A percentile compares a stretch with the other conserved stretches of the same genome.
phyloP scores from a whole-genome alignment of 306 rosid species.

The Quercus bicolor region DNA sequence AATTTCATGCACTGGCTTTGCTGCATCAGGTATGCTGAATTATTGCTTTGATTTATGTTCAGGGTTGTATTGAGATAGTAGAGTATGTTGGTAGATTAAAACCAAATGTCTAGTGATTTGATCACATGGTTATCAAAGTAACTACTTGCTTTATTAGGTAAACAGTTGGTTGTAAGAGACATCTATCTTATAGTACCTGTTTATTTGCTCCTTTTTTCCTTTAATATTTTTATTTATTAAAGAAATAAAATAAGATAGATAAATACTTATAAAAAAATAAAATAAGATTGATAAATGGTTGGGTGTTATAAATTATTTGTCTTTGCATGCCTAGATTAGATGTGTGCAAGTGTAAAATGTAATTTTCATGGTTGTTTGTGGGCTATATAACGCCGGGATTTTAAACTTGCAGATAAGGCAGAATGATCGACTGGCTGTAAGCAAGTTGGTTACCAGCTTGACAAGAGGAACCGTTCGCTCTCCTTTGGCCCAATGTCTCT shows the following conservation, averaged over 20 bases:
- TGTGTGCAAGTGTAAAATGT: not conserved
- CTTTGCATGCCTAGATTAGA: not conserved
- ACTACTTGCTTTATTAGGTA: not conserved
- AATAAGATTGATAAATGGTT: not conserved
- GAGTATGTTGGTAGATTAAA: conserved; percentile 4
- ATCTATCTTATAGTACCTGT: not conserved
- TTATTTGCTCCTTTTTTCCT: not conserved
- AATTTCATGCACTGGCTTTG: conserved; percentile 90
- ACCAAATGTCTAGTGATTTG: not conserved
- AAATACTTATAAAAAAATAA: not conserved
- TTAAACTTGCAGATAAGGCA: conserved; percentile 78
- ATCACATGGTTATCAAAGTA: not conserved
- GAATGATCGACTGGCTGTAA: conserved; percentile 95
- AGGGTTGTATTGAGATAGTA: not conserved
- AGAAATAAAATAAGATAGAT: not conserved
- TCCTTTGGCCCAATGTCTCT: conserved; percentile 95
- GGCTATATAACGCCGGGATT: not conserved
- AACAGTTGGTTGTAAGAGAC: not conserved
- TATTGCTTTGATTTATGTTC: conserved; percentile 19
- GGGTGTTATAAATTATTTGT: not conserved
- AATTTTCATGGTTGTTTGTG: not conserved
- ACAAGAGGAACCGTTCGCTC: conserved; percentile 95
- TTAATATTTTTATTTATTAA: not conserved
- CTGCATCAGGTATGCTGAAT: conserved; percentile 80
- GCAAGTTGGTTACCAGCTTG: conserved; percentile 96